A percentile compares a stretch with the other conserved stretches of the same genome.
These are phyloP conservation scores for Miscanthus lutarioriparius DNA, from an alignment of 176 grass and related monocot genomes.

Conservation along the genomic window DNA sequence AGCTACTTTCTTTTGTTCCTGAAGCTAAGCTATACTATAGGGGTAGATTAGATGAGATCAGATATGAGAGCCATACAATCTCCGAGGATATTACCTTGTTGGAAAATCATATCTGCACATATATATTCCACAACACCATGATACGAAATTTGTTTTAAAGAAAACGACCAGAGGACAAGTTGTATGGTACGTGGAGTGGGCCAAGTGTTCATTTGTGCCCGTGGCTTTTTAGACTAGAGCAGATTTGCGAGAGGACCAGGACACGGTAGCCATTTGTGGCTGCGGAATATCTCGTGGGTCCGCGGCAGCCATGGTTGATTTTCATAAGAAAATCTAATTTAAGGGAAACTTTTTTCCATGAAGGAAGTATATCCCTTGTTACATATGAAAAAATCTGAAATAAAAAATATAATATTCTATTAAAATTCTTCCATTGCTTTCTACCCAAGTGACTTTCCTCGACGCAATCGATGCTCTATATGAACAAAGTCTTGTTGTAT, in stretches of 20 bases:
- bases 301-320: not conserved
- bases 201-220: not conserved
- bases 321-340: not conserved
- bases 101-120: slow-evolving; percentile 11
- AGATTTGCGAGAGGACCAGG: not conserved
- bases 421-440: too few species aligned
- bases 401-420: too few species aligned
- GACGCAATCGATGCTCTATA: too few species aligned
- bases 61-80: not conserved
- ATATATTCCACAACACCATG: slow-evolving; percentile 35
- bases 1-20: not conserved
- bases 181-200: slow-evolving; percentile 29
- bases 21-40: not conserved
- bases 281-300: not conserved
- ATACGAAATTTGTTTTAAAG: slow-evolving; percentile 13
- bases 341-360: too few species aligned
- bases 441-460: too few species aligned
- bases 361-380: too few species aligned
- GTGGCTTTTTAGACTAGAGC: not conserved
- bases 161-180: not conserved
- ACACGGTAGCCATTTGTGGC: not conserved
- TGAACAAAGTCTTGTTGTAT: too few species aligned
- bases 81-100: slow-evolving; percentile 15
- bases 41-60: slow-evolving; percentile 9
- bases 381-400: too few species aligned